phyloP scores from a whole-genome alignment of 2,329 filamentous ascomycete genomes.

The Stagonosporopsis chrysanthemi region DNA sequence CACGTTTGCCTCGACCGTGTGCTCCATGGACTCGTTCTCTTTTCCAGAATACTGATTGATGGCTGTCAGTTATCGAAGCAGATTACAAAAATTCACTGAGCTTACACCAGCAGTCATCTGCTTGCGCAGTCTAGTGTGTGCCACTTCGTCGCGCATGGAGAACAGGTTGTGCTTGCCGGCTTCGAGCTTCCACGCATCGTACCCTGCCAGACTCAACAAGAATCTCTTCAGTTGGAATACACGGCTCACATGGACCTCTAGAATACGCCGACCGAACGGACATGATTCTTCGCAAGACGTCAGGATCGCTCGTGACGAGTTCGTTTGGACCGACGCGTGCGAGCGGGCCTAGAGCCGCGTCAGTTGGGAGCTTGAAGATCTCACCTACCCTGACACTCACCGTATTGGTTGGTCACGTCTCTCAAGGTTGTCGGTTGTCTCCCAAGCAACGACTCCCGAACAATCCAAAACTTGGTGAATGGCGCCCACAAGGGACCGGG shows the following conservation, averaged over 20 bases:
- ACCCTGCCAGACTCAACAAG: conserved; percentile 18
- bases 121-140: conserved; percentile 50
- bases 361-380: neutral
- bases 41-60: conserved; percentile 47
- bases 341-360: neutral
- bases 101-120: conserved; percentile 56
- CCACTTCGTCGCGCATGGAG: conserved; percentile 55
- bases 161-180: conserved; percentile 61
- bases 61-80: conserved; percentile 38
- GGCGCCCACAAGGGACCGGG: conserved; percentile 25
- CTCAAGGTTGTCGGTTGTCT: conserved; percentile 11
- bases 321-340: conserved; percentile 55
- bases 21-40: conserved; percentile 60
- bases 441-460: conserved; percentile 14
- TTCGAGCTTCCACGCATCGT: conserved; percentile 57
- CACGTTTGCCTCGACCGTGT: conserved; percentile 56
- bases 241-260: conserved; percentile 26
- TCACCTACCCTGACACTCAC: neutral
- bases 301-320: conserved; percentile 57
- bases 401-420: conserved; percentile 18
- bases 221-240: conserved; percentile 23
- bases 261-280: conserved; percentile 49
- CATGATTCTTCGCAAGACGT: conserved; percentile 56
- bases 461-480: conserved; percentile 22
- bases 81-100: neutral